These are phyloP conservation scores for Persicaria tinctoria DNA, from an alignment of 148 eudicot species.

Conservation along the genomic window DNA sequence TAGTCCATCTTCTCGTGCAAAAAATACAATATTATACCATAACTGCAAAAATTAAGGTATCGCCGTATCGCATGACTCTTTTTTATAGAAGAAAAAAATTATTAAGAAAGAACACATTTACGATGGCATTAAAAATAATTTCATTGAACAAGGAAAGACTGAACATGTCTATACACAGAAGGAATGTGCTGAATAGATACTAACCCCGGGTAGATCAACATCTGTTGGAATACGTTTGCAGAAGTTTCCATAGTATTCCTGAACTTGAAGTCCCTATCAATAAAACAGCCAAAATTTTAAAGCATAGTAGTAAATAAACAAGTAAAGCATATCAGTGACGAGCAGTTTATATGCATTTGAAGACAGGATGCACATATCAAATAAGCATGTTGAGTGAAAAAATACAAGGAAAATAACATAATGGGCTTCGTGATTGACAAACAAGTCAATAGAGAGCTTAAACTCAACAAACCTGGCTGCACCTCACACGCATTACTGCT, in stretches of 20 bases:
- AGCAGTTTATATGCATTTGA: not conserved
- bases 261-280: constrained; percentile 79
- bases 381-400: not conserved
- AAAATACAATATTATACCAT: not conserved
- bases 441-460: constrained; percentile 12
- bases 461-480: constrained; percentile 67
- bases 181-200: constrained; percentile 19
- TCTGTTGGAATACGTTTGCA: constrained; percentile 98
- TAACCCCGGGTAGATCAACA: constrained; percentile 92
- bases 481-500: constrained; percentile 98
- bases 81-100: not conserved
- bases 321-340: not conserved
- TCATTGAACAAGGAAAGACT: not conserved
- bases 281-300: not conserved
- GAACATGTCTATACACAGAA: not conserved
- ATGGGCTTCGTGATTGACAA: not conserved
- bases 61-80: not conserved
- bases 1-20: not conserved
- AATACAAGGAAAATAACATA: not conserved
- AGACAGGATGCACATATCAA: constrained; percentile 7
- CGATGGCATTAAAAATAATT: not conserved
- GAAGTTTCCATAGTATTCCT: constrained; percentile 91
- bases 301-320: not conserved
- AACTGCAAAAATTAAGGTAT: not conserved
- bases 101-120: not conserved